phyloP scores from a whole-genome alignment of 306 rosid species.

The Prunus salicina region DNA sequence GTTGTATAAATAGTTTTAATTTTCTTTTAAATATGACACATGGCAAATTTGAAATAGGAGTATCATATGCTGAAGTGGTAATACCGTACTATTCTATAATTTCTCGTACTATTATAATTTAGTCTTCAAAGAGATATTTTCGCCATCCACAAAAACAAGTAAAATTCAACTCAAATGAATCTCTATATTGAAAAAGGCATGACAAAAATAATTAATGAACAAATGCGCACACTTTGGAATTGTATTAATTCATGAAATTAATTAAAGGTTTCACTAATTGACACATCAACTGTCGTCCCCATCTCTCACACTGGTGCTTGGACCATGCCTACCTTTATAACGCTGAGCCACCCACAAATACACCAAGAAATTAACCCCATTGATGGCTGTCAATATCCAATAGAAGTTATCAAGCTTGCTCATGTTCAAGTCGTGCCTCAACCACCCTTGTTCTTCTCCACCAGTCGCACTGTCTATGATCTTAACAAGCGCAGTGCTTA shows the following conservation, averaged over 20 bases:
- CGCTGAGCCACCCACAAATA: conserved; percentile 32
- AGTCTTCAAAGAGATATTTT: not conserved
- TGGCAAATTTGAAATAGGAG: no score
- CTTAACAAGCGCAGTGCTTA: conserved; percentile 46
- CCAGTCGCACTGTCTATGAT: conserved; percentile 28
- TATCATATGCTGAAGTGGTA: no score
- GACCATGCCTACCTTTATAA: conserved; percentile 25
- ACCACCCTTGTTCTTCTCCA: conserved; percentile 44
- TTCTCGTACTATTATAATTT: no score
- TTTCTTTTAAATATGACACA: no score
- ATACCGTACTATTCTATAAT: no score
- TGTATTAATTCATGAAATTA: not conserved
- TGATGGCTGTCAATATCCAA: conserved; percentile 46
- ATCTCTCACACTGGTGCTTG: conserved; percentile 2
- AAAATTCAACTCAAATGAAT: not conserved
- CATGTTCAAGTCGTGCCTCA: conserved; percentile 37
- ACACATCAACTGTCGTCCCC: not conserved
- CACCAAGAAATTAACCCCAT: conserved; percentile 35
- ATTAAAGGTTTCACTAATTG: no score
- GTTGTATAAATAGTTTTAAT: no score
- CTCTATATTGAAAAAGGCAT: no score
- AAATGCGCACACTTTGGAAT: not conserved
- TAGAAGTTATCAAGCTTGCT: conserved; percentile 48
- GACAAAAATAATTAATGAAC: not conserved
- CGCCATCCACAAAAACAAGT: not conserved